These are phyloP conservation scores for Gossypium raimondii DNA, from an alignment of 345 rosid genomes.

Conservation along the genomic window DNA sequence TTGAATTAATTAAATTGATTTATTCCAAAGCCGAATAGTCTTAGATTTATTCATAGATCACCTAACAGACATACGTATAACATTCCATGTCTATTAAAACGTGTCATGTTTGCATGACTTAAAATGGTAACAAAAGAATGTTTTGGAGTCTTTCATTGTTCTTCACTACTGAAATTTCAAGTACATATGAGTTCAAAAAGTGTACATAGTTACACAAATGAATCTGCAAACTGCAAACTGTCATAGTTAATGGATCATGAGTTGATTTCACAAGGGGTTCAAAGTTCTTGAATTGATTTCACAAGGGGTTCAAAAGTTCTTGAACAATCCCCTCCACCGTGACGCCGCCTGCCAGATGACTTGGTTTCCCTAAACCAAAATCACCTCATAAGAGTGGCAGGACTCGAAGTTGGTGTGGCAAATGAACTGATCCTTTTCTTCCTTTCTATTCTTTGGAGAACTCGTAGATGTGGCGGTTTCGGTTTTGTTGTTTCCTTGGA, in stretches of 20 bases:
- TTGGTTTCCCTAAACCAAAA: not conserved
- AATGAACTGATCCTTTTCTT: constrained; percentile 11
- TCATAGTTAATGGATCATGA: not conserved
- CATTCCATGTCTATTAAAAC: no score
- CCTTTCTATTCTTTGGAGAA: constrained; percentile 38
- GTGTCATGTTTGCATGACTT: no score
- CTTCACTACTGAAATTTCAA: no score
- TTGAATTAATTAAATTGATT: no score
- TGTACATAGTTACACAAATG: not conserved
- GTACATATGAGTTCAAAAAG: not conserved
- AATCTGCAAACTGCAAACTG: not conserved
- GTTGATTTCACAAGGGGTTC: constrained; percentile 28
- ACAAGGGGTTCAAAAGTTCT: constrained; percentile 64
- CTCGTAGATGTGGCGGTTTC: constrained; percentile 56
- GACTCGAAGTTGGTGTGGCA: constrained; percentile 31
- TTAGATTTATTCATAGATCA: no score
- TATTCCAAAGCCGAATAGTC: no score
- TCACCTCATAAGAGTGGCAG: constrained; percentile 51
- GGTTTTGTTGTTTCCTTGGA: constrained; percentile 56
- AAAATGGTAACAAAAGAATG: no score
- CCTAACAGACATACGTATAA: no score
- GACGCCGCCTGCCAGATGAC: not conserved
- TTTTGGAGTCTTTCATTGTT: no score
- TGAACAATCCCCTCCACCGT: constrained; percentile 42
- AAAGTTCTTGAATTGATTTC: not conserved